Conservation (phyloP, 1,284 basidiomycete genomes). For the Ganoderma leucocontextum region DNA sequence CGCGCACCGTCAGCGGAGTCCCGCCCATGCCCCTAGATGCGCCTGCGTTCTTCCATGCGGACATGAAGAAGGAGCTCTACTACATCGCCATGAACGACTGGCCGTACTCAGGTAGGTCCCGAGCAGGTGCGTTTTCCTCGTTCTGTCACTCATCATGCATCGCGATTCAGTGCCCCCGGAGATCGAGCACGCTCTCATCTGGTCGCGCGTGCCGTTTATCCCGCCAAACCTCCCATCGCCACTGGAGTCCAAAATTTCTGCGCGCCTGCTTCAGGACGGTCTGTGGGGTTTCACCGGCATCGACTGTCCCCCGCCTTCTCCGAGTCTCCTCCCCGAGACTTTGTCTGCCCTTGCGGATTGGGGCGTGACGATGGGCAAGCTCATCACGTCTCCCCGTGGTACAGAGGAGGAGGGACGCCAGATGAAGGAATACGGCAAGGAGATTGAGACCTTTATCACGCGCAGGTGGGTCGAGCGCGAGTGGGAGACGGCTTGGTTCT, state of each 20-base stretch:
- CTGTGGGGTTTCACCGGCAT: constrained; percentile 81
- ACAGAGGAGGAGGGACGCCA: constrained; percentile 61
- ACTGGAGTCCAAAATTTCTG: constrained; percentile 53
- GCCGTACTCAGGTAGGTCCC: constrained; percentile 78
- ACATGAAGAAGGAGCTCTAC: constrained; percentile 64
- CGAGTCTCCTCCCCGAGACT: constrained; percentile 62
- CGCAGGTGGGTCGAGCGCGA: constrained; percentile 68
- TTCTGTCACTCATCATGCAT: neutral
- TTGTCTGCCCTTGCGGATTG: constrained; percentile 72
- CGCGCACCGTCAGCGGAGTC: constrained; percentile 20
- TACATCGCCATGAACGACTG: constrained; percentile 85
- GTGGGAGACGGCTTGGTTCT: constrained; percentile 90
- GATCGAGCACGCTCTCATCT: constrained; percentile 79
- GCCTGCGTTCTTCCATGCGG: constrained; percentile 68
- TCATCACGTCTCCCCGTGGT: constrained; percentile 58
- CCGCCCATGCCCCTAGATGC: constrained; percentile 41
- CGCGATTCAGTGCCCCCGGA: constrained; percentile 66
- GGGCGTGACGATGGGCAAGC: constrained; percentile 68
- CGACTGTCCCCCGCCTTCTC: constrained; percentile 65
- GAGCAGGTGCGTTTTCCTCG: neutral
- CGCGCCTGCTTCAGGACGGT: constrained; percentile 72
- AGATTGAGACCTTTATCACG: constrained; percentile 69
- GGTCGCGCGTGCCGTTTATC: constrained; percentile 76
- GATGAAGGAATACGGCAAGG: constrained; percentile 58
- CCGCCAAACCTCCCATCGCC: constrained; percentile 54